Conservation (phyloP, 805 yeast species). For the Monosporozyma siamensis region DNA sequence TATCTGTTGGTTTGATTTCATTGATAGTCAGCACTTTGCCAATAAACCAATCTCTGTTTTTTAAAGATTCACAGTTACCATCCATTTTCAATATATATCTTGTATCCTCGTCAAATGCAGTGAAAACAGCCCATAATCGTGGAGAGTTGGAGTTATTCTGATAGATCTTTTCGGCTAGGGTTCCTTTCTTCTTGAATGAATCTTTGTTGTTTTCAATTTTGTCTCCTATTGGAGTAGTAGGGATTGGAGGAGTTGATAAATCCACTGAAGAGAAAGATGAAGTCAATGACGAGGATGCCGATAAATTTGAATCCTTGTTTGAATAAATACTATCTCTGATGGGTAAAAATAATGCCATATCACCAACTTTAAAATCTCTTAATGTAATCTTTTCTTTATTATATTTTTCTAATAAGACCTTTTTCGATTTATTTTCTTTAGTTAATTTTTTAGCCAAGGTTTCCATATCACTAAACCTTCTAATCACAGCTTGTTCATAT, state of each 20-base stretch:
- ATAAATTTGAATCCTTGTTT: constrained; percentile 7
- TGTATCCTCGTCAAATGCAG: constrained; percentile 64
- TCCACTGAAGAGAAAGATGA: constrained; percentile 31
- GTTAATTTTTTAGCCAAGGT: constrained; percentile 77
- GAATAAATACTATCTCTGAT: constrained; percentile 38
- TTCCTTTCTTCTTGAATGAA: constrained; percentile 1
- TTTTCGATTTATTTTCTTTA: constrained; percentile 39
- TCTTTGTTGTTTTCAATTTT: not conserved
- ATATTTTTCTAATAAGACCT: constrained; percentile 20
- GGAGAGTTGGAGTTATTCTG: not conserved
- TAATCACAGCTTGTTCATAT: constrained; percentile 42
- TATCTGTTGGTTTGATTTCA: constrained; percentile 40
- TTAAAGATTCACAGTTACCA: not conserved
- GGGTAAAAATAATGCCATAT: constrained; percentile 77
- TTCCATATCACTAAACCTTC: constrained; percentile 84
- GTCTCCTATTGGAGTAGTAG: constrained; percentile 9
- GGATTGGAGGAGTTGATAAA: constrained; percentile 27
- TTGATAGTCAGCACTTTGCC: constrained; percentile 57
- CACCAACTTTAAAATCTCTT: constrained; percentile 58
- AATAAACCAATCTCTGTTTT: constrained; percentile 70
- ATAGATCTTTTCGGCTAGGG: constrained; percentile 8
- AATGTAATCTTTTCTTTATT: constrained; percentile 48
- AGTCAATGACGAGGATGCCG: constrained; percentile 22
- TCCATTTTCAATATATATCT: constrained; percentile 61
- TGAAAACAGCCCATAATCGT: constrained; percentile 91